phyloP scores from a whole-genome alignment of 352 stramenopile genomes.

The Phytophthora foliorum region DNA sequence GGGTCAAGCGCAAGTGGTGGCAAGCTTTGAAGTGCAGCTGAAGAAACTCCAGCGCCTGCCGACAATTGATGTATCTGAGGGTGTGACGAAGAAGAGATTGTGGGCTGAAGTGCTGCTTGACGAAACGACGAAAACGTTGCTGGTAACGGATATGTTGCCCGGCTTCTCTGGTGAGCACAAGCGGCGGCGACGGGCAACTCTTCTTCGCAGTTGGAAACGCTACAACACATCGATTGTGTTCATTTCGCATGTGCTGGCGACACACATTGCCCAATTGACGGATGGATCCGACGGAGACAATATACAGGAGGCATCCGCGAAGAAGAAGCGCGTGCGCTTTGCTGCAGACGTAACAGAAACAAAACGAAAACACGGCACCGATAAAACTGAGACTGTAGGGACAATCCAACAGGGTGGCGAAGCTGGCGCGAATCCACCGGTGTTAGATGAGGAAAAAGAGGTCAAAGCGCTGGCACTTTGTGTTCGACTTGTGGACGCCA shows the following conservation, averaged over 20 bases:
- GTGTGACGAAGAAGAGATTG: constrained; percentile 65
- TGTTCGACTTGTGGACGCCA: constrained; percentile 61
- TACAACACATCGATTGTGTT: constrained; percentile 80
- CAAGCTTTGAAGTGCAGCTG: constrained; percentile 83
- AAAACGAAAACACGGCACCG: constrained; percentile 15
- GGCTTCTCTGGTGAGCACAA: constrained; percentile 79
- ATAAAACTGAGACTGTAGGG: constrained; percentile 1
- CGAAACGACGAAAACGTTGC: constrained; percentile 81
- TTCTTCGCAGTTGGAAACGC: constrained; percentile 83
- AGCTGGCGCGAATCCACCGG: not conserved
- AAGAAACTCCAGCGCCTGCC: constrained; percentile 86
- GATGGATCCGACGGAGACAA: constrained; percentile 22
- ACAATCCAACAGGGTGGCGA: constrained; percentile 1
- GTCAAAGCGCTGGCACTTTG: constrained; percentile 47
- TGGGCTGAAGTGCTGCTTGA: constrained; percentile 86
- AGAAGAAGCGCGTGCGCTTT: constrained; percentile 81
- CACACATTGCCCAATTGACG: constrained; percentile 27
- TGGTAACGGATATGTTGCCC: constrained; percentile 85
- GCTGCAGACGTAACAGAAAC: constrained; percentile 38
- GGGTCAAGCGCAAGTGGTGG: constrained; percentile 56
- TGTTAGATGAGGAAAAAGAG: constrained; percentile 31
- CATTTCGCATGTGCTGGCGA: constrained; percentile 63
- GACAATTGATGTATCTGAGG: constrained; percentile 80
- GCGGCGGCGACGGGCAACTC: constrained; percentile 64
- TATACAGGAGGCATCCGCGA: constrained; percentile 26